Base-by-base conservation (phyloP, 257 asterid genomes). In the Ilex aquifolium region DNA sequence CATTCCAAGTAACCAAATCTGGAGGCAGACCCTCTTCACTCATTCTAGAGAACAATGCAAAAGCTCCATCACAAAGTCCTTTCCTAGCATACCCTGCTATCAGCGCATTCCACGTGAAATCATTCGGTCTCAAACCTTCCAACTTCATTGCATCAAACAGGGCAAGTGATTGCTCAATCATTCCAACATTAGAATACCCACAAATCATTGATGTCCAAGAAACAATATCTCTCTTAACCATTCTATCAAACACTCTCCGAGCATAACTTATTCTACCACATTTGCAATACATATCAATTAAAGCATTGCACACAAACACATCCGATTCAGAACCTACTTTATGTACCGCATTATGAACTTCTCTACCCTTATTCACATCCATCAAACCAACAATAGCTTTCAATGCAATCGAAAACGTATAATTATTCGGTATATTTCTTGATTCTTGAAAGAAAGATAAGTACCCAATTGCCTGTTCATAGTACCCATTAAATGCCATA, bases 1-100 rank as follows among this genome's bases (percentile, higher is more conserved):
- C 86, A 73, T 82, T 86, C 85, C 88, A 87, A 4, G 87, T 78
- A 65, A 78, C 83, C 72, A 80, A 72, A 65, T 87, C 92, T 2
- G 86, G 82, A 51, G 66, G 57, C 63, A 76, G 63, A 12, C 87
- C 80, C 62, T 57, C 83, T 52, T 69, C 36, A 56, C 70, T 51
- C 95, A 87, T 83, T 68, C 63, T 77, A 57, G 81, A 48, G 46
- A 76, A 71, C 56, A 71, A 70, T 31, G 12, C 61, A 13, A 70
- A 65, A 56, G 85, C 89, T 40, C 63, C 64, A 59, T 80, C 82
- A 65, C 80, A 78, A 61, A 84, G 85, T 66, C 86, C 86, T 32
- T 46, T 77, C 68, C 70, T 78, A 14, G 89, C 84, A 39, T 72
- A 74, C 17, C 77, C 88, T 6, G 79, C 69, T 56, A 82, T 80